Evolutionary conservation across 106 monocot species (phyloP), one percentile per base, ranked within the genome.

Genomic region (Dendrobium huoshanense): DNA sequence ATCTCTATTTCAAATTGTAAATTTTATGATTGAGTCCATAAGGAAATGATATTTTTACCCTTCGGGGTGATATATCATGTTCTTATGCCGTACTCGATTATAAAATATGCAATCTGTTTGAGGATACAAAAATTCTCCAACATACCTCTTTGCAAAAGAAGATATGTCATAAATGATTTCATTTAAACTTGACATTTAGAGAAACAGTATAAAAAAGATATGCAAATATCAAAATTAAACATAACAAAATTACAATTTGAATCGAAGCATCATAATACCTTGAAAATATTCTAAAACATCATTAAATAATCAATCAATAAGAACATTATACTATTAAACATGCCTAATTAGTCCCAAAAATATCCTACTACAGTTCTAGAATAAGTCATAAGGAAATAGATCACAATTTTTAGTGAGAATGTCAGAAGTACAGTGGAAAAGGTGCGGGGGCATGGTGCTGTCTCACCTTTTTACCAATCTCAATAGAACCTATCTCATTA

Each of bases 401-500:
- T 11, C 74, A 43, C 41, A 70, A 27, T 27, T 20, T 18, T 74
- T 74, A 20, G 18, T 43, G 10, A 20, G 9, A 74, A 74, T 20
- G 19, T 74, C 13, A 70, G 13, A 74, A n/a, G 17, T 42, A n/a
- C 19, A 76, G 24, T 76, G 27, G 13, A 8, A 3, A 76, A 49
- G 22, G 13, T 41, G 49, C 2, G 27, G 2, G 33, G 33, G 13
- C 13, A 45, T 18, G 22, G 48, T 10, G 65, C 37, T 43, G 25
- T n/a, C 72, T 67, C 54, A 96, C 96, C 93, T 96, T 96, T 82
- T 96, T 96, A 25, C 96, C 91, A 86, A 88, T 80, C 80, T 94
- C 91, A 75, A 96, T 82, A 56, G 93, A 90, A 54, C 96, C 96
- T 75, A 96, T 96, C 79, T 96, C 90, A 83, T 91, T 78, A 70